phyloP scores from a whole-genome alignment of 148 eudicot species.

The Amaranthus palmeri region DNA sequence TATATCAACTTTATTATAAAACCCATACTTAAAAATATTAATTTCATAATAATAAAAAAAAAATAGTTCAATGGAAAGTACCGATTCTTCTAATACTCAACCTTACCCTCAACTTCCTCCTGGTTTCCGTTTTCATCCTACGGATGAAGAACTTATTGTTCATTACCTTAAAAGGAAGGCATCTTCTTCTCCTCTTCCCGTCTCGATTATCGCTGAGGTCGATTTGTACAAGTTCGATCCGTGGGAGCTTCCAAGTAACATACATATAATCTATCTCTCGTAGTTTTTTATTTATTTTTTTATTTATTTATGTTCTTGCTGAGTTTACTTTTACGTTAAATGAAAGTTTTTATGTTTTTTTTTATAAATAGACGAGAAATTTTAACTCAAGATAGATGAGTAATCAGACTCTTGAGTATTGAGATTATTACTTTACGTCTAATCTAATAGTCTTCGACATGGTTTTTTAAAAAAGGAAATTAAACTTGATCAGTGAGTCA shows the following conservation, averaged over 20 bases:
- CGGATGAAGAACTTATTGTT: slow-evolving; percentile 61
- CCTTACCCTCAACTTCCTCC: slow-evolving; percentile 49
- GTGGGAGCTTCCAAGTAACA: slow-evolving; percentile 61
- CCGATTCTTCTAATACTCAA: slow-evolving; percentile 39
- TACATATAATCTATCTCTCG: not conserved
- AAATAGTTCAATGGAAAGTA: slow-evolving; percentile 39
- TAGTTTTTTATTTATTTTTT: not conserved
- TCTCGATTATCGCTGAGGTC: slow-evolving; percentile 52
- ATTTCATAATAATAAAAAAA: slow-evolving; percentile 1
- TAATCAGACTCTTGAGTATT: too few relatives aligned
- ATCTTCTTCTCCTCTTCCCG: slow-evolving; percentile 47
- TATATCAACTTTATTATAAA: slow-evolving; percentile 14
- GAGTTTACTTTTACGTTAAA: too few relatives aligned
- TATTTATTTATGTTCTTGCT: too few relatives aligned
- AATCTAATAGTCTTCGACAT: too few relatives aligned
- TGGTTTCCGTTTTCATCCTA: slow-evolving; percentile 56
- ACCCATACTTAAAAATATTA: not conserved
- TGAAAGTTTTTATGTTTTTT: not conserved
- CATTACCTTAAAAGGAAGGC: slow-evolving; percentile 54
- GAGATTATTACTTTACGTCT: too few relatives aligned
- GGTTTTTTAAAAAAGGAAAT: too few relatives aligned
- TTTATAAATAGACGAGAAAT: not conserved
- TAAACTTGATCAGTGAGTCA: too few relatives aligned
- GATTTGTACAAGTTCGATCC: slow-evolving; percentile 67
- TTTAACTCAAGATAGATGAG: too few relatives aligned